phyloP scores from a whole-genome alignment of 805 yeast genomes.

The Sugiyamaella floridensis region DNA sequence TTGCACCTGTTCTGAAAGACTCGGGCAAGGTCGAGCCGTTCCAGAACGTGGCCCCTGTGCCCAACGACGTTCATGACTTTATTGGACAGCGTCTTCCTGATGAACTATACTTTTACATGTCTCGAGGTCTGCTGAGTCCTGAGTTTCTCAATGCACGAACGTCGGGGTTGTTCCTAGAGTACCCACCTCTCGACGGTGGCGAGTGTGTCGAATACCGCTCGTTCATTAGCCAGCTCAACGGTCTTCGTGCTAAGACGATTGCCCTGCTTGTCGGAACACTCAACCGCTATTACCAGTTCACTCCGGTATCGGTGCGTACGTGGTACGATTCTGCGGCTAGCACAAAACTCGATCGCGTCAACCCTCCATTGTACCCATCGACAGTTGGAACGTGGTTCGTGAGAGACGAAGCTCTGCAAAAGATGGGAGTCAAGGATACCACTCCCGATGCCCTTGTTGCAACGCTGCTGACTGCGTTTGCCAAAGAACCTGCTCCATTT shows the following conservation, averaged over 20 bases:
- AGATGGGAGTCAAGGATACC: not conserved
- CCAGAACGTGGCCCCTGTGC: conserved; percentile 45
- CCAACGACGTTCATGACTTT: conserved; percentile 74
- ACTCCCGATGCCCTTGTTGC: not conserved
- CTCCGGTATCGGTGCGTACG: conserved; percentile 46
- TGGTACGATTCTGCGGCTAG: conserved; percentile 45
- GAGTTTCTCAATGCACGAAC: conserved; percentile 61
- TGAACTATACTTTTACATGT: conserved; percentile 74
- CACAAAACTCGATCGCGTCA: conserved; percentile 31
- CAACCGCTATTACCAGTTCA: conserved; percentile 79
- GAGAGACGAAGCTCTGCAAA: not conserved
- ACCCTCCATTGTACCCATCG: conserved; percentile 14
- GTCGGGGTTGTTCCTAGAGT: conserved; percentile 53
- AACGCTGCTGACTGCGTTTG: conserved; percentile 25
- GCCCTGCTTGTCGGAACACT: conserved; percentile 64
- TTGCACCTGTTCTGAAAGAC: conserved; percentile 63
- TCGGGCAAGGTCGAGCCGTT: conserved; percentile 65
- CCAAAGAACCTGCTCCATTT: conserved; percentile 26
- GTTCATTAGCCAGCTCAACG: conserved; percentile 37
- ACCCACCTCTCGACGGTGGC: conserved; percentile 62
- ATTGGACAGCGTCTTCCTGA: conserved; percentile 81
- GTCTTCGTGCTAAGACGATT: conserved; percentile 52
- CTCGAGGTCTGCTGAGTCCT: conserved; percentile 64
- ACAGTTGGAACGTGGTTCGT: conserved; percentile 12
- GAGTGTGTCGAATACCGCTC: conserved; percentile 49